phyloP scores from a whole-genome alignment of 257 asterid species.

The Gentiana dahurica region DNA sequence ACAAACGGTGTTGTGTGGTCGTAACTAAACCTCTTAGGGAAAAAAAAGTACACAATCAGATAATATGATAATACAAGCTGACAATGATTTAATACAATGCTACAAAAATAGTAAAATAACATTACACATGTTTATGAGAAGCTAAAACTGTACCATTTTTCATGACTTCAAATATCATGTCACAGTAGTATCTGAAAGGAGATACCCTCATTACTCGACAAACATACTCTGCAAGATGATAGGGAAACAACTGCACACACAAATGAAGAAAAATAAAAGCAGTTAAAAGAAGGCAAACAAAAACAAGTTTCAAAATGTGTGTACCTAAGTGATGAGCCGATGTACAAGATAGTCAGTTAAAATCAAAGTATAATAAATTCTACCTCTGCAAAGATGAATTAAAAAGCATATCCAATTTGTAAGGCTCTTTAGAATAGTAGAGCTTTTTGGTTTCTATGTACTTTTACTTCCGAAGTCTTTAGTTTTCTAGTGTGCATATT shows the following conservation, averaged over 20 bases:
- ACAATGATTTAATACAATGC: too few relatives aligned
- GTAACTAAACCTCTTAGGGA: background rate
- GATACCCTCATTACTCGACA: constrained; percentile 98
- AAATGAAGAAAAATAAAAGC: constrained; percentile 5
- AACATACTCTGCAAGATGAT: constrained; percentile 94
- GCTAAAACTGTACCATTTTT: constrained; percentile 56
- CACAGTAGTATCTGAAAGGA: constrained; percentile 97
- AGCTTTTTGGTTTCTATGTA: too few relatives aligned
- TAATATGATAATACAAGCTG: background rate
- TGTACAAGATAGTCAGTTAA: too few relatives aligned
- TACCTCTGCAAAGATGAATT: background rate
- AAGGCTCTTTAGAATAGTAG: too few relatives aligned
- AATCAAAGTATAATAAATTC: background rate
- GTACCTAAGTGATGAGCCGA: too few relatives aligned
- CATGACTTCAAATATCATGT: constrained; percentile 96
- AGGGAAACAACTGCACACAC: constrained; percentile 83
- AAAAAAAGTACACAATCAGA: background rate
- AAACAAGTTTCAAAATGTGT: background rate
- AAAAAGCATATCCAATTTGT: background rate
- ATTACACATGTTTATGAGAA: background rate
- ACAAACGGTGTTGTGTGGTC: too few relatives aligned
- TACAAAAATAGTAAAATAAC: background rate
- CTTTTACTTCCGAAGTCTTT: too few relatives aligned
- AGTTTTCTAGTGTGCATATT: too few relatives aligned
- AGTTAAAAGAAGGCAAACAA: background rate